Evolutionary conservation across 768 basidiomycete genomes (phyloP).

Genomic region (Roridomyces roridus): DNA sequence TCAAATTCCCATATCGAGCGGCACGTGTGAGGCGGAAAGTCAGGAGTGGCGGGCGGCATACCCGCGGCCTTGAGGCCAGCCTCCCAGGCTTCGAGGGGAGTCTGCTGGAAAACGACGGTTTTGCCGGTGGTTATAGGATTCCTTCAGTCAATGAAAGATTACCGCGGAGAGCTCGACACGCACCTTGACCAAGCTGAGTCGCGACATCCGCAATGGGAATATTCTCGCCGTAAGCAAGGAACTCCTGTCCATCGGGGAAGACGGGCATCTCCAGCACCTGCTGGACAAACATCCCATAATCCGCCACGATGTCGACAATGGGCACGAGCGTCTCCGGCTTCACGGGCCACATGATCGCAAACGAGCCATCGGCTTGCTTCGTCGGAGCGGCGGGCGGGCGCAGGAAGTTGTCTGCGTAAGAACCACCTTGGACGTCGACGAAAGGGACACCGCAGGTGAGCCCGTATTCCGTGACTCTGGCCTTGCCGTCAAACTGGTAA

Average conservation of each 20-base stretch:
- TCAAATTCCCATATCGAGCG: too few species aligned
- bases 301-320: constrained; percentile 1
- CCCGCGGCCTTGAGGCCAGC: too few species aligned
- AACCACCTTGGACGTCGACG: neutral
- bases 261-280: constrained; percentile 8
- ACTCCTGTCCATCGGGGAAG: constrained; percentile 7
- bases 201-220: neutral
- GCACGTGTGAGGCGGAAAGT: too few species aligned
- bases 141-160: too few species aligned
- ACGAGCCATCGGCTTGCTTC: constrained; percentile 3
- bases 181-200: neutral
- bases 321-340: constrained; percentile 1
- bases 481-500: neutral
- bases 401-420: too few species aligned
- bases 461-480: neutral
- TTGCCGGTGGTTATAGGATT: too few species aligned
- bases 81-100: too few species aligned
- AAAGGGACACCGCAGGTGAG: neutral
- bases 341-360: neutral
- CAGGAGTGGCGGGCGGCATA: too few species aligned
- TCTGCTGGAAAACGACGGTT: too few species aligned
- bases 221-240: neutral
- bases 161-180: too few species aligned
- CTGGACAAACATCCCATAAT: constrained; percentile 18
- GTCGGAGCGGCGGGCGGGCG: too few species aligned